Conservation (phyloP, 768 basidiomycete genomes). For the Suillus spraguei region DNA sequence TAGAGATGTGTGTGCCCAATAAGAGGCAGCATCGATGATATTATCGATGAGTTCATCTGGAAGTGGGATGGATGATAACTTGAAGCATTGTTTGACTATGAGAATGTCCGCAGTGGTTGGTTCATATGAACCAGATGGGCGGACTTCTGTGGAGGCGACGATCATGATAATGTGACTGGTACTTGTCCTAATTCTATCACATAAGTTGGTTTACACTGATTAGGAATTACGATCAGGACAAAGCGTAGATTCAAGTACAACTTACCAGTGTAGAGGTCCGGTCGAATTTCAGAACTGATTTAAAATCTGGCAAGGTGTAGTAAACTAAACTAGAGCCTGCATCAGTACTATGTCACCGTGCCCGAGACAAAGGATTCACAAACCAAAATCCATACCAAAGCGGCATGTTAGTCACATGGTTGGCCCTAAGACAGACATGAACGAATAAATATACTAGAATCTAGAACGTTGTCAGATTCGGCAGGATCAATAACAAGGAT, state of each 20-base stretch:
- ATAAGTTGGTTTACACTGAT: not conserved
- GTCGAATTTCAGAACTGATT: not conserved
- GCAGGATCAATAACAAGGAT: not conserved
- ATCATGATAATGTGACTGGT: not conserved
- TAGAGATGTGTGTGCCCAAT: constrained; percentile 7
- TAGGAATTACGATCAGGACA: not conserved
- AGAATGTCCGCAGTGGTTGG: constrained; percentile 10
- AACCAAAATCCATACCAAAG: not conserved
- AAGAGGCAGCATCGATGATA: constrained; percentile 35
- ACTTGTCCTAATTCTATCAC: not conserved
- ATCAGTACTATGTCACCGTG: not conserved
- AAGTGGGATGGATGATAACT: not conserved
- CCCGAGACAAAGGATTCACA: not conserved
- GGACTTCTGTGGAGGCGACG: not conserved
- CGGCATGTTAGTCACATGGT: not conserved
- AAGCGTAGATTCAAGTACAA: not conserved
- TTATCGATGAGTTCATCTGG: constrained; percentile 8
- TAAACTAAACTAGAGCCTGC: not conserved
- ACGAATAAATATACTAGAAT: not conserved
- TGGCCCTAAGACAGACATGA: not conserved
- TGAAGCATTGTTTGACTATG: constrained; percentile 9
- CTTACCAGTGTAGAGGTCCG: not conserved
- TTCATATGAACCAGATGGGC: not conserved
- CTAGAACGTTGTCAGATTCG: not conserved
- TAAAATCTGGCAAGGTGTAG: not conserved